A percentile compares a stretch with the other conserved stretches of the same genome.
Evolutionary conservation across 345 rosid genomes (phyloP).

Genomic region (Mercurialis annua): DNA sequence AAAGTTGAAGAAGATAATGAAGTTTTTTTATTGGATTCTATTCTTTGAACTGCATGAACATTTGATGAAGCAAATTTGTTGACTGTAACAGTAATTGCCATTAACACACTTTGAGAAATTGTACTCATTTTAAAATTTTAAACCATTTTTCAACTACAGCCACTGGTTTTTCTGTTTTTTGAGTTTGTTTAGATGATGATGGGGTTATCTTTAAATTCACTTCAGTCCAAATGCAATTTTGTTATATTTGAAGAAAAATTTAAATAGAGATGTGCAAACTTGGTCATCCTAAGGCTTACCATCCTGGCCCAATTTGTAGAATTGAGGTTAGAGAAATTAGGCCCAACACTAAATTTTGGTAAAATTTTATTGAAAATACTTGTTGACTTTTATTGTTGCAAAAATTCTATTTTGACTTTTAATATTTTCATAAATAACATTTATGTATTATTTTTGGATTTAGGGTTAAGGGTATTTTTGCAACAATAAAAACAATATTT

Average conservation of each 20-base stretch:
- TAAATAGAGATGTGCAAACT: not conserved
- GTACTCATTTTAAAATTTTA: conserved; percentile 42
- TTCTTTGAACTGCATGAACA: conserved; percentile 59
- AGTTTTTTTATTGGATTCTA: conserved; percentile 21
- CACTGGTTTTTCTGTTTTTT: conserved; percentile 11
- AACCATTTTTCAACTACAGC: not conserved
- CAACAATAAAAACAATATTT: too few relatives aligned
- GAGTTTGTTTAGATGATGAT: not conserved
- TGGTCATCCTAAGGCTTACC: not conserved
- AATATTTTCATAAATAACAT: too few relatives aligned
- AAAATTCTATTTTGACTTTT: too few relatives aligned
- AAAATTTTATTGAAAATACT: too few relatives aligned
- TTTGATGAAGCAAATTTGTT: conserved; percentile 83
- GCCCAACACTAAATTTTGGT: too few relatives aligned
- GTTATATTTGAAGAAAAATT: not conserved
- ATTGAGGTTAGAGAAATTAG: too few relatives aligned
- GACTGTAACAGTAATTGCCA: conserved; percentile 90
- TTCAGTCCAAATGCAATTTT: conserved; percentile 6
- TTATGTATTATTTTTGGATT: too few relatives aligned
- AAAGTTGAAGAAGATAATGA: conserved; percentile 3
- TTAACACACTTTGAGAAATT: conserved; percentile 68
- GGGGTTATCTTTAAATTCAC: conserved; percentile 11
- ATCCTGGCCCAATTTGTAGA: not conserved
- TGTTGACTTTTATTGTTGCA: too few relatives aligned
- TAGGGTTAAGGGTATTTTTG: too few relatives aligned